Percentiles rank a stretch among this genome's conserved stretches.
Conservation (phyloP, 2,329 filamentous ascomycete species). For the Neurospora sp. region DNA sequence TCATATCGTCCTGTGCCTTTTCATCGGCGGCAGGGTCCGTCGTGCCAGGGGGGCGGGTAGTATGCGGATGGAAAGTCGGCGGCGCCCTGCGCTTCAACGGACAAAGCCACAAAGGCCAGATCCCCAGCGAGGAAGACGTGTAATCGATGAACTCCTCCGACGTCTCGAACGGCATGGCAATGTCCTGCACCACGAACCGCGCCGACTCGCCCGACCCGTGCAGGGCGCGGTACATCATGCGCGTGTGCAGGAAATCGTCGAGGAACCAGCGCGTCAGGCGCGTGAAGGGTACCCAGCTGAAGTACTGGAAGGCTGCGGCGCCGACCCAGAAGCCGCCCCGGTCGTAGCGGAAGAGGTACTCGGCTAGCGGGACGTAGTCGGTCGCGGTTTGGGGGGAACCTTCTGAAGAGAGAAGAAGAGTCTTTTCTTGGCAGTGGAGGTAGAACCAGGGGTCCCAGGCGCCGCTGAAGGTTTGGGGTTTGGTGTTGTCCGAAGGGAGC, state of each 20-base stretch:
- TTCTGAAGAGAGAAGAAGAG: constrained; percentile 6
- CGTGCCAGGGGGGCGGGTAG: constrained; percentile 22
- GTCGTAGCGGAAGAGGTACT: constrained; percentile 71
- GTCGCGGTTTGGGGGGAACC: constrained; percentile 11
- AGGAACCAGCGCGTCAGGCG: constrained; percentile 56
- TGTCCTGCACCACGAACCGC: constrained; percentile 60
- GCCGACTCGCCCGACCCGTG: constrained; percentile 57
- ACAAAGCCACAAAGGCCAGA: constrained; percentile 54
- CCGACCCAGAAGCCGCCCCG: constrained; percentile 69
- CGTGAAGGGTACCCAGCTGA: constrained; percentile 53
- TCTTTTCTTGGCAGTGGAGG: constrained; percentile 51
- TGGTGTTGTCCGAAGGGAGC: constrained; percentile 21
- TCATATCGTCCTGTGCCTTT: constrained; percentile 19
- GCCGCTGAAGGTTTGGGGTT: constrained; percentile 44
- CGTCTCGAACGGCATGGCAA: constrained; percentile 45
- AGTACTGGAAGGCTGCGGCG: constrained; percentile 56
- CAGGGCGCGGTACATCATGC: constrained; percentile 64
- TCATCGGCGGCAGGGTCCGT: constrained; percentile 9
- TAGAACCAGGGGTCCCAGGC: constrained; percentile 69
- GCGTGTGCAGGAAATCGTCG: constrained; percentile 64
- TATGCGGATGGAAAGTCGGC: constrained; percentile 48
- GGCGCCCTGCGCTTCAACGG: constrained; percentile 38
- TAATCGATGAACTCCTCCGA: constrained; percentile 46
- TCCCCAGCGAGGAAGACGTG: constrained; percentile 38
- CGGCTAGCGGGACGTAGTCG: constrained; percentile 57